Evolutionary conservation across 108 stramenopile species (phyloP), one percentile per base, ranked within the genome.

Genomic region (Fragilaria radians): DNA sequence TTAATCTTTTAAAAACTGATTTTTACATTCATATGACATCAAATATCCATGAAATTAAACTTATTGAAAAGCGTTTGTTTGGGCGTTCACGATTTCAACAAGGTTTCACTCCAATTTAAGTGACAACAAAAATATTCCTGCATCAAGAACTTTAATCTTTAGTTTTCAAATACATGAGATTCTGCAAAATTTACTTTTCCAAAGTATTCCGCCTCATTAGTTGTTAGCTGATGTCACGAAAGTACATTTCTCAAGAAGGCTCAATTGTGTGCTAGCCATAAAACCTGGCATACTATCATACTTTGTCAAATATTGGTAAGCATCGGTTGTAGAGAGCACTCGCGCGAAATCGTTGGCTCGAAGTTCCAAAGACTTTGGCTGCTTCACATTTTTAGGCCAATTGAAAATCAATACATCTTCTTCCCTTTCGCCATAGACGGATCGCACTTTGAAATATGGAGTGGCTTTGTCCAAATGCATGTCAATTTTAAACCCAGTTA

Each of bases 401-500:
- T 77, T 73, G 66, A 97, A 95, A 62, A 94, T 58, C 36, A 98
- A 75, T 55, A 80, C 77, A 73, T 98, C 97, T 27, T 82, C 79
- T 57, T 94, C 89, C 28, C 71, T 63, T 65, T 95, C 97, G 0
- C 94, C 95, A 65, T 88, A 98, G 52, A 97, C 74, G n/a, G 89
- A 94, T 24, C 95, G 76, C 11, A 97, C 86, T 23, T 81, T 86
- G 61, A 98, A 87, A 24, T 60, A 78, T 22, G 76, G 89, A 30
- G 61, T 59, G 46, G 81, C 79, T 26, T 67, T 68, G 29, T 73
- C 78, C 1, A 79, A 68, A 45, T 75, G 57, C 88, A 98, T 93
- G 68, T 98, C 97, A 32, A 98, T 78, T 54, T 95, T 95, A 70
- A 65, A 92, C 1, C 96, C 96, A 2, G 95, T 95, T 48, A 97